Conservation (phyloP, 1,139 yeast genomes). For the Scheffersomyces lignicola region DNA sequence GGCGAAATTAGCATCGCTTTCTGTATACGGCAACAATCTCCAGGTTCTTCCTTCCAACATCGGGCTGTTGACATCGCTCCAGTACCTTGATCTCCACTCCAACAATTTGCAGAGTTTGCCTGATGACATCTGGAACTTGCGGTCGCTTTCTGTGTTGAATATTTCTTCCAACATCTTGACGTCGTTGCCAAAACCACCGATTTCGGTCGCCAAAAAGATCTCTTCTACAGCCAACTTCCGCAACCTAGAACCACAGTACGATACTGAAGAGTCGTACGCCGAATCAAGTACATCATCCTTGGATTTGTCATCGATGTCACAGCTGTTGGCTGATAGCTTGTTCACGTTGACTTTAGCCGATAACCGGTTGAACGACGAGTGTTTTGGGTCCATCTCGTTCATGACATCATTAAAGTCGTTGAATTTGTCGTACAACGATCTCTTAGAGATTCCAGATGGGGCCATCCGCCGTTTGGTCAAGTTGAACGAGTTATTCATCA, state of each 20-base stretch:
- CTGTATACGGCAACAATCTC: slow-evolving; percentile 74
- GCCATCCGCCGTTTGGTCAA: slow-evolving; percentile 58
- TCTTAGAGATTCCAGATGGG: slow-evolving; percentile 78
- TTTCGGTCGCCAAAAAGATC: slow-evolving; percentile 34
- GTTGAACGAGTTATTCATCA: slow-evolving; percentile 68
- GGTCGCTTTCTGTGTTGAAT: slow-evolving; percentile 60
- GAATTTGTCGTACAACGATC: slow-evolving; percentile 80
- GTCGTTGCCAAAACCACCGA: slow-evolving; percentile 61
- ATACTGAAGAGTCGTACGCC: slow-evolving; percentile 7
- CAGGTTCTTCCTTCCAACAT: slow-evolving; percentile 71
- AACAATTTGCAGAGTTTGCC: slow-evolving; percentile 79
- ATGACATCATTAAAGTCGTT: slow-evolving; percentile 61
- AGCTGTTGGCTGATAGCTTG: slow-evolving; percentile 52
- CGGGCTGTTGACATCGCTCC: slow-evolving; percentile 59
- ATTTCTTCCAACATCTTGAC: slow-evolving; percentile 78
- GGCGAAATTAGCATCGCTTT: slow-evolving; percentile 59
- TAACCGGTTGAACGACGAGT: slow-evolving; percentile 77
- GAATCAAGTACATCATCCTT: slow-evolving; percentile 11
- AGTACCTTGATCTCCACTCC: slow-evolving; percentile 76
- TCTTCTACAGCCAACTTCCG: slow-evolving; percentile 32
- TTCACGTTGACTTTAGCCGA: slow-evolving; percentile 70
- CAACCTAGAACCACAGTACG: slow-evolving; percentile 7
- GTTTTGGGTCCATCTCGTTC: slow-evolving; percentile 66
- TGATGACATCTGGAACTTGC: slow-evolving; percentile 65
- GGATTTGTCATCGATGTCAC: slow-evolving; percentile 12